A percentile compares a stretch with the other conserved stretches of the same genome.
Conservation (phyloP, 2,329 filamentous ascomycete genomes). For the Fusarium vanettenii region DNA sequence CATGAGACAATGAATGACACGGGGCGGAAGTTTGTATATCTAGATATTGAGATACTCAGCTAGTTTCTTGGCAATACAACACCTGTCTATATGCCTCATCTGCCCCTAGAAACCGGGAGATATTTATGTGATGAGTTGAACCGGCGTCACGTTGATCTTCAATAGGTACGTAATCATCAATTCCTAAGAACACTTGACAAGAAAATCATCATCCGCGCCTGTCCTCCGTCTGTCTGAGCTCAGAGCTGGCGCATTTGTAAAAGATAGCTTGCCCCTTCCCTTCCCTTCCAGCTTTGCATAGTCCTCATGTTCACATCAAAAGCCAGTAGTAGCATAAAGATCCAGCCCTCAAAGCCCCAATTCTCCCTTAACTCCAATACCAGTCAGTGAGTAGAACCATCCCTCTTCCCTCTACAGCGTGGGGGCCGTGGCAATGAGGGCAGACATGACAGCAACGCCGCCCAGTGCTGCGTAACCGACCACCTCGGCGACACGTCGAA, state of each 20-base stretch:
- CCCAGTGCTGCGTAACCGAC: slow-evolving; percentile 52
- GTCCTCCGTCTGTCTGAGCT: neutral
- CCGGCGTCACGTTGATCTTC: neutral
- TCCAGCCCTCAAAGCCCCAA: slow-evolving; percentile 6
- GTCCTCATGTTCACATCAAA: neutral
- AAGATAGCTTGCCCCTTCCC: neutral
- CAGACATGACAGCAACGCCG: slow-evolving; percentile 54
- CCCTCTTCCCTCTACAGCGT: slow-evolving; percentile 19
- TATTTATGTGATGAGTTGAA: too few relatives aligned
- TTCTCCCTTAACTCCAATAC: slow-evolving; percentile 34
- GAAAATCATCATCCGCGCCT: slow-evolving; percentile 1
- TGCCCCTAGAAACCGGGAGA: neutral
- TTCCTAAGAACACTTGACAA: slow-evolving; percentile 24
- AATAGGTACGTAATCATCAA: slow-evolving; percentile 22
- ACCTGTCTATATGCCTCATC: neutral
- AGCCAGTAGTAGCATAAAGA: slow-evolving; percentile 1
- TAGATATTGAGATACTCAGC: neutral
- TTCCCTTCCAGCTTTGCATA: neutral
- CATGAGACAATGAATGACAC: slow-evolving; percentile 10
- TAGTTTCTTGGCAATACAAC: neutral
- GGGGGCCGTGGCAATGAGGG: slow-evolving; percentile 53
- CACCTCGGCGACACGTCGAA: slow-evolving; percentile 50
- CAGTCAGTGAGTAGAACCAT: neutral
- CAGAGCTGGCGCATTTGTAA: neutral
- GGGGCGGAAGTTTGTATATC: slow-evolving; percentile 5